Conservation (phyloP, 1,139 yeast genomes). For the Candida sanyaensis region DNA sequence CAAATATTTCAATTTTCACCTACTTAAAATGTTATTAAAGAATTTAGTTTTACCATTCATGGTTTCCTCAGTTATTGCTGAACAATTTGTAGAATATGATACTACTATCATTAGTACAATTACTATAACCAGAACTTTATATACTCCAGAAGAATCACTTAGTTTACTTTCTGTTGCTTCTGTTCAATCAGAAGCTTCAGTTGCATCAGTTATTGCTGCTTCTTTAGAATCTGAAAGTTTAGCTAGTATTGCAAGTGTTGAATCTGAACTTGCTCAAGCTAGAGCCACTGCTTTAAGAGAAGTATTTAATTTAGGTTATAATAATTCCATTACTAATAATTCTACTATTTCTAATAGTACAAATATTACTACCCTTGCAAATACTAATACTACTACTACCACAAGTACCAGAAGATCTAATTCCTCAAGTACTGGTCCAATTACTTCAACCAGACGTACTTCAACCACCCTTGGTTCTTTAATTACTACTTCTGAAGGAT, state of each 20-base stretch:
- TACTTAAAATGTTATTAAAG: constrained; percentile 32
- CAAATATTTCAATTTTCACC: not conserved
- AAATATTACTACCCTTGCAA: constrained; percentile 11
- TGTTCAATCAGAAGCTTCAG: constrained; percentile 14
- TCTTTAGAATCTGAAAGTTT: not conserved
- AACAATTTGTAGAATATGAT: constrained; percentile 25
- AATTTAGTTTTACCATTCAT: constrained; percentile 17
- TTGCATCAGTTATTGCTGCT: constrained; percentile 1
- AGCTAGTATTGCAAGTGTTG: not conserved
- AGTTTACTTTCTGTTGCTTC: constrained; percentile 23
- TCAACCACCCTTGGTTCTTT: not conserved
- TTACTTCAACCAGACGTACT: not conserved
- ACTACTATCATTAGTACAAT: constrained; percentile 46
- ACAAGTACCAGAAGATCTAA: not conserved
- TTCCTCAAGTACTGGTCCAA: not conserved
- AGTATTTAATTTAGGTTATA: constrained; percentile 48
- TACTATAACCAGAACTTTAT: constrained; percentile 44
- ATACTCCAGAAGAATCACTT: constrained; percentile 43
- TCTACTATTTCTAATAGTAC: constrained; percentile 3
- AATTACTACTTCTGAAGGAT: not conserved
- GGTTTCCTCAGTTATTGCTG: constrained; percentile 22
- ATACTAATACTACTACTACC: not conserved
- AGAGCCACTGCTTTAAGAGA: constrained; percentile 35
- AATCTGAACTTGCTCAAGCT: constrained; percentile 13
- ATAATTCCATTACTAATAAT: constrained; percentile 16